phyloP scores from a whole-genome alignment of 768 basidiomycete species.

The Macrolepiota fuliginosa region DNA sequence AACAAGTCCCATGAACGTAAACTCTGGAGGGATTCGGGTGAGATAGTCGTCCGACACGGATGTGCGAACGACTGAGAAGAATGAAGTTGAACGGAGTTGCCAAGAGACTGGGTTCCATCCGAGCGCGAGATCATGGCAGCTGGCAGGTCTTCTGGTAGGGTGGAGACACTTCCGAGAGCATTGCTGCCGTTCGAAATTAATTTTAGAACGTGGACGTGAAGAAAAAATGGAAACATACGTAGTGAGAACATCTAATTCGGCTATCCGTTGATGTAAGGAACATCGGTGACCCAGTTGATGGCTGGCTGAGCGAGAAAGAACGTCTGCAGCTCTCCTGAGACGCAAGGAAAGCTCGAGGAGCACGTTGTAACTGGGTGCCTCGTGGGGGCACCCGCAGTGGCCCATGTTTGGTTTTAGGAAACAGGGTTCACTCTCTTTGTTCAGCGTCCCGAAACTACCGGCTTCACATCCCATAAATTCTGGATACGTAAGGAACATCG shows the following conservation, averaged over 20 bases:
- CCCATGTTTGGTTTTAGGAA: constrained; percentile 28
- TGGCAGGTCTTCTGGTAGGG: constrained; percentile 24
- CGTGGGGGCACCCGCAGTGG: constrained; percentile 60
- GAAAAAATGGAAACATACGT: constrained; percentile 6
- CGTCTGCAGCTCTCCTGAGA: constrained; percentile 55
- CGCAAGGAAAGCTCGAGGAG: constrained; percentile 65
- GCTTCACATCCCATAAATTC: constrained; percentile 25
- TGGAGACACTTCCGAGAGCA: constrained; percentile 29
- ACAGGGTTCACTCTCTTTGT: constrained; percentile 22
- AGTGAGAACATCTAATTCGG: constrained; percentile 31
- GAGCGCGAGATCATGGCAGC: not conserved
- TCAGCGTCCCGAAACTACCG: constrained; percentile 11
- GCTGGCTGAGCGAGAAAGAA: constrained; percentile 45
- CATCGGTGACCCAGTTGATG: constrained; percentile 37
- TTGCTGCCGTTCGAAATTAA: not conserved
- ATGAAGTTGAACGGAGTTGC: not conserved
- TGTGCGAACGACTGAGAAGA: constrained; percentile 16
- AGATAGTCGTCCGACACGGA: constrained; percentile 13
- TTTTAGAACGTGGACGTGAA: not conserved
- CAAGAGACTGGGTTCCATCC: not conserved
- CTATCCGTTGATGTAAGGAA: constrained; percentile 40
- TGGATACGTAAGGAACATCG: constrained; percentile 37
- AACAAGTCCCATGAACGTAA: constrained; percentile 31
- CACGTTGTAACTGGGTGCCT: constrained; percentile 51
- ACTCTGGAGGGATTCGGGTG: constrained; percentile 18